These are phyloP conservation scores for Houttuynia cordata DNA, from an alignment of 164 flowering plant species.

Conservation along the genomic window DNA sequence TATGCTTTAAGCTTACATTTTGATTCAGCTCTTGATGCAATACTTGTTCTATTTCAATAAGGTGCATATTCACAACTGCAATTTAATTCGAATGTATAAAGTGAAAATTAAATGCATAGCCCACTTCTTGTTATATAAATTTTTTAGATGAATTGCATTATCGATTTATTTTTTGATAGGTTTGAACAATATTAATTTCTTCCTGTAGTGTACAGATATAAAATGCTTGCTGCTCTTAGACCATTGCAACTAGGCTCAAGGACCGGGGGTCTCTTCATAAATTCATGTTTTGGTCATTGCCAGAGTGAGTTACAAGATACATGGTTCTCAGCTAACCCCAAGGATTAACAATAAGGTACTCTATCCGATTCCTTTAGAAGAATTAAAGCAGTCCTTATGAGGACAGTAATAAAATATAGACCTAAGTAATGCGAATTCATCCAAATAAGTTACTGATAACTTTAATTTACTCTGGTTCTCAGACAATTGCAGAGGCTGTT, in stretches of 20 bases:
- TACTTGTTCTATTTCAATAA: background rate
- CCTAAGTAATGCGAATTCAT: too few species aligned
- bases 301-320: constrained; percentile 91
- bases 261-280: constrained; percentile 65
- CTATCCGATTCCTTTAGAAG: background rate
- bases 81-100: background rate
- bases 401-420: background rate
- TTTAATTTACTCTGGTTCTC: constrained; percentile 1
- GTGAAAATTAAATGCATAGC: background rate
- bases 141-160: too few species aligned
- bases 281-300: constrained; percentile 95
- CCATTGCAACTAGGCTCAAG: constrained; percentile 25
- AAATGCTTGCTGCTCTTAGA: constrained; percentile 55
- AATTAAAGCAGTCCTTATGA: background rate
- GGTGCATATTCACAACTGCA: background rate
- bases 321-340: constrained; percentile 75
- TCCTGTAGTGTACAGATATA: constrained; percentile 47
- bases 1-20: background rate
- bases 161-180: too few species aligned
- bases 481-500: constrained; percentile 80
- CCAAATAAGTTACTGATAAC: background rate
- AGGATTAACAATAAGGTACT: constrained; percentile 62
- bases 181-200: too few species aligned
- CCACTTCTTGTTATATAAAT: background rate
- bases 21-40: background rate